These are phyloP conservation scores for Coemansia sp. DNA, from an alignment of 192 early-diverging fungal genomes.

Conservation along the genomic window DNA sequence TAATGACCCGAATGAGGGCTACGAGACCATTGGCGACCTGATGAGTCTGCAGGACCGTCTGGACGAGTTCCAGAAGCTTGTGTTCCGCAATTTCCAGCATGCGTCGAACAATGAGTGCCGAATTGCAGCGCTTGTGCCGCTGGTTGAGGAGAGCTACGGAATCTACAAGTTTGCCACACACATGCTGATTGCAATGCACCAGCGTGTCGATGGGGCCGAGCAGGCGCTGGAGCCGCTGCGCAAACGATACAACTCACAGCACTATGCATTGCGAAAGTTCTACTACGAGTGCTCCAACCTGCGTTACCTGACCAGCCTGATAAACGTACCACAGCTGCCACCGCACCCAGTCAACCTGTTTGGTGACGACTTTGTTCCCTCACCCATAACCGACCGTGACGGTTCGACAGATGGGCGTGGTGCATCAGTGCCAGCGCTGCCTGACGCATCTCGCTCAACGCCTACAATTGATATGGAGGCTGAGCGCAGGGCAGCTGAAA, in stretches of 20 bases:
- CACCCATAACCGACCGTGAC: conserved; percentile 61
- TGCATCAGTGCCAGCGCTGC: conserved; percentile 46
- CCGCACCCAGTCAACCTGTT: conserved; percentile 83
- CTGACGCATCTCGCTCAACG: conserved; percentile 50
- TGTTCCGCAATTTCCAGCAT: conserved; percentile 80
- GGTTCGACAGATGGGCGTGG: conserved; percentile 19
- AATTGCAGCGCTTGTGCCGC: conserved; percentile 92
- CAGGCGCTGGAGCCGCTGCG: conserved; percentile 88
- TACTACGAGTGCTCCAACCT: conserved; percentile 89
- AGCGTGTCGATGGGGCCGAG: conserved; percentile 59
- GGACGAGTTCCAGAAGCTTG: conserved; percentile 85
- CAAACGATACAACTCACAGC: conserved; percentile 79
- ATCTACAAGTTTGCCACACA: conserved; percentile 94
- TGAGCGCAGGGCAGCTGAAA: conserved; percentile 59
- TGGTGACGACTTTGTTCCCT: conserved; percentile 62
- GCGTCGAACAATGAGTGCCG: conserved; percentile 82
- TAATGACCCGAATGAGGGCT: conserved; percentile 99
- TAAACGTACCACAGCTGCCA: conserved; percentile 82
- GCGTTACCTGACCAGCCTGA: conserved; percentile 90
- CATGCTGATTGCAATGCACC: conserved; percentile 96
- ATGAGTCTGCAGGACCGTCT: conserved; percentile 89
- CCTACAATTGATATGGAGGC: conserved; percentile 66
- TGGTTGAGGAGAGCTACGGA: conserved; percentile 92
- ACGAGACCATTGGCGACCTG: conserved; percentile 94
- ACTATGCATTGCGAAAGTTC: conserved; percentile 85